Evolutionary conservation across 2,329 filamentous ascomycete species (phyloP), one percentile per base, ranked within the genome.

Genomic region (Ambrosiella beaveri): DNA sequence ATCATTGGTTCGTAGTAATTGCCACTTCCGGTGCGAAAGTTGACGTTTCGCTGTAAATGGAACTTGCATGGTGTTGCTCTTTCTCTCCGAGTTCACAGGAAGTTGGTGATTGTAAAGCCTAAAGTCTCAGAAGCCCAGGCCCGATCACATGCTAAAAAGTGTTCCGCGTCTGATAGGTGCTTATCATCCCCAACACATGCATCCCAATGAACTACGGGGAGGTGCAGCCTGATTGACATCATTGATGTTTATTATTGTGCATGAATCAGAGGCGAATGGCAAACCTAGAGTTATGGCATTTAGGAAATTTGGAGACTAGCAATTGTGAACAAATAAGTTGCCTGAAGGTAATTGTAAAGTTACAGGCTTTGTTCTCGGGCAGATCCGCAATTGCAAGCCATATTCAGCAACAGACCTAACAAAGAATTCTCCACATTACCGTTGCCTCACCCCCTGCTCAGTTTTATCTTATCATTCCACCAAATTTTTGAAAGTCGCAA

Each of bases 401-500:
- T 15, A n/a, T n/a, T 15, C 13, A n/a, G 13, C 8, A 3, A 53
- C 13, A 37, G n/a, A 38, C 27, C 15, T 12, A 53, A 35, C 35
- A 53, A 36, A 53, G 37, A 17, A 17, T 54, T 37, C 35, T 39
- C 53, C 53, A 51, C 44, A 44, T 57, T 52, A 51, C 11, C 35
- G 19, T 11, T 49, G 27, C 5, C 37, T 7, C 7, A 17, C n/a
- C 27, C 11, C 15, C 17, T 55, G 17, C 40, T 40, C 50, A 44
- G 3, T 54, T 54, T 59, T 59, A 59, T 59, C 58, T 59, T 59
- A 59, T 59, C 58, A 54, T 35, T 57, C 54, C 45, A 40, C 58
- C 53, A 57, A 59, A 59, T 11, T 59, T 59, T 59, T 57, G 58
- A 59, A 15, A 49, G 19, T 57, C 47, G 57, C 57, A 58, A 54